phyloP scores from a whole-genome alignment of 2,329 filamentous ascomycete genomes.

The Sporothrix sp. region DNA sequence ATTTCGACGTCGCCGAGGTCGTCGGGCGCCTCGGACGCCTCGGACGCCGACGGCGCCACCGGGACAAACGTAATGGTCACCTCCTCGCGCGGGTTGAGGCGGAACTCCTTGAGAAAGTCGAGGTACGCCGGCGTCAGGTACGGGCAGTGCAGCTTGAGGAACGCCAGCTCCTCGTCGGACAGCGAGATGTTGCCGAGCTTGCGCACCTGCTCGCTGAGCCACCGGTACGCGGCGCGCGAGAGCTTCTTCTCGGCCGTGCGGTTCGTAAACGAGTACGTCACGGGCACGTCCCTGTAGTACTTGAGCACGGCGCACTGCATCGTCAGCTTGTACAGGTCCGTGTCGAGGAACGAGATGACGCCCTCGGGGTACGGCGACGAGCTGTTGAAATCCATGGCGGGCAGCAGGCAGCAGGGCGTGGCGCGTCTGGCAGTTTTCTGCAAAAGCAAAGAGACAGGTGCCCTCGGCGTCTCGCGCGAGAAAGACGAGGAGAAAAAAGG shows the following conservation, averaged over 20 bases:
- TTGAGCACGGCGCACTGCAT: slow-evolving; percentile 97
- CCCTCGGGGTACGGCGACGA: slow-evolving; percentile 61
- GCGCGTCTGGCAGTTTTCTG: too few species aligned
- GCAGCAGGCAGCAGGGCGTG: too few species aligned
- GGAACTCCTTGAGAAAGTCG: slow-evolving; percentile 70
- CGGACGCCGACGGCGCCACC: slow-evolving; percentile 45
- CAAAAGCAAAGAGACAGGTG: too few species aligned
- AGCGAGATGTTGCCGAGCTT: slow-evolving; percentile 77
- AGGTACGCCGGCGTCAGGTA: slow-evolving; percentile 76
- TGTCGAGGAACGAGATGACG: slow-evolving; percentile 74
- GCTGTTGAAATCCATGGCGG: slow-evolving; percentile 55
- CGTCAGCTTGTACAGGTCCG: slow-evolving; percentile 87
- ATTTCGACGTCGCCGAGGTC: slow-evolving; percentile 66
- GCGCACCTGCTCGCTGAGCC: slow-evolving; percentile 74
- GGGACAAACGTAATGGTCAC: slow-evolving; percentile 59
- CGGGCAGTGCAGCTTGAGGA: slow-evolving; percentile 66
- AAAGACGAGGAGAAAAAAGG: too few species aligned
- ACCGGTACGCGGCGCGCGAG: slow-evolving; percentile 69
- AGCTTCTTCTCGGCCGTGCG: slow-evolving; percentile 90
- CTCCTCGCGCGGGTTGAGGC: slow-evolving; percentile 71
- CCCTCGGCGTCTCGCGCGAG: too few species aligned
- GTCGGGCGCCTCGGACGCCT: slow-evolving; percentile 33
- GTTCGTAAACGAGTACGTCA: slow-evolving; percentile 92
- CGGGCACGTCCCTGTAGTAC: slow-evolving; percentile 73
- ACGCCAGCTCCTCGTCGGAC: slow-evolving; percentile 68